A percentile compares a stretch with the other conserved stretches of the same genome.
These are phyloP conservation scores for Eucalyptus marginata DNA, from an alignment of 345 rosid species.

Conservation along the genomic window DNA sequence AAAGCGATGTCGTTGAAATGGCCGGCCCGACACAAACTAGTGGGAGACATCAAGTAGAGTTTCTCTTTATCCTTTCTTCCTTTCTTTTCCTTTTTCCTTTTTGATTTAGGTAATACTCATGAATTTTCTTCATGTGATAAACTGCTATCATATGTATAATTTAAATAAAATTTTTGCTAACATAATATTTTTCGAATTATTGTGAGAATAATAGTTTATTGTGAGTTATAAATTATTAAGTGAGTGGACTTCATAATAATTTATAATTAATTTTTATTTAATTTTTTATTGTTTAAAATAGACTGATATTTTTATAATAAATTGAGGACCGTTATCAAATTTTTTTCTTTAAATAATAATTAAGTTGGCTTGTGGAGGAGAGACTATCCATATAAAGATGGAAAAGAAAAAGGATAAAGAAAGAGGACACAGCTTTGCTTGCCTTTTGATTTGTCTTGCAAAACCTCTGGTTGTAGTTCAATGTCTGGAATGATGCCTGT, in stretches of 20 bases:
- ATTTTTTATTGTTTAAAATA: no score
- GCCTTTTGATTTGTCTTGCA: neutral
- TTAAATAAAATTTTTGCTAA: no score
- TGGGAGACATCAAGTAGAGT: conserved; percentile 20
- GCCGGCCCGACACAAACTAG: conserved; percentile 29
- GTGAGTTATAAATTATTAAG: no score
- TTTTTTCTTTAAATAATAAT: neutral
- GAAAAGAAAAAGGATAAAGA: neutral
- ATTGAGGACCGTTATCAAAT: accelerated
- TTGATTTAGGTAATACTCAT: neutral
- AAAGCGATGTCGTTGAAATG: conserved; percentile 8
- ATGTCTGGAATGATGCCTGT: neutral
- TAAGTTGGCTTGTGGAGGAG: neutral
- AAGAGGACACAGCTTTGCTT: conserved; percentile 2
- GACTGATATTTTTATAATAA: no score
- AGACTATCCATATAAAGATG: neutral
- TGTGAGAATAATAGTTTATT: accelerated
- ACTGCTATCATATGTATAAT: no score
- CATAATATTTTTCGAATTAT: no score
- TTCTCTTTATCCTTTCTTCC: neutral
- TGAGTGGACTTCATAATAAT: no score
- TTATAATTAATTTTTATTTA: no score
- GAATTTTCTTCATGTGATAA: neutral
- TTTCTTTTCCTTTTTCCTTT: neutral
- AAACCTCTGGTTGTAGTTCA: neutral